These are phyloP conservation scores for Gilbertella persicaria DNA, from an alignment of 371 early-diverging fungal species.

Conservation along the genomic window DNA sequence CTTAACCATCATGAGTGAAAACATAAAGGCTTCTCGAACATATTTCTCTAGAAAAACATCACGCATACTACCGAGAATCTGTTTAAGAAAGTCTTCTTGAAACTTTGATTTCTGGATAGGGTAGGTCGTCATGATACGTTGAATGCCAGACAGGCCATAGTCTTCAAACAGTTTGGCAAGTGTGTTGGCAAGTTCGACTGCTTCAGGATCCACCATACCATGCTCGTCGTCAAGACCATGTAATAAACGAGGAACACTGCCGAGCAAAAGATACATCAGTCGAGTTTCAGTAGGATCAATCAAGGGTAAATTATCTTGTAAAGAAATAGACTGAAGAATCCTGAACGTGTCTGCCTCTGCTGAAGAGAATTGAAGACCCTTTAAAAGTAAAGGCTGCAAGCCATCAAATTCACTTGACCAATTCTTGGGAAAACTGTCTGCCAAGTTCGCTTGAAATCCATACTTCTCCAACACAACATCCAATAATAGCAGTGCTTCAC, in stretches of 20 bases:
- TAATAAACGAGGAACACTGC: conserved; percentile 67
- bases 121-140: conserved; percentile 62
- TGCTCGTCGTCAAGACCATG: conserved; percentile 60
- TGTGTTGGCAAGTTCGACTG: conserved; percentile 44
- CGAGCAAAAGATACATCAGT: conserved; percentile 67
- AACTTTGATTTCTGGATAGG: conserved; percentile 67
- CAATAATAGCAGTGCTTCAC: conserved; percentile 68
- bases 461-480: conserved; percentile 60
- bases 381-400: conserved; percentile 73
- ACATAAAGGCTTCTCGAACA: conserved; percentile 61
- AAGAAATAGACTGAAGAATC: conserved; percentile 42
- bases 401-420: conserved; percentile 82
- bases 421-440: conserved; percentile 65
- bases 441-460: conserved; percentile 27
- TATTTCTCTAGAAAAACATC: conserved; percentile 69
- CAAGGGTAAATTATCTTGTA: conserved; percentile 60
- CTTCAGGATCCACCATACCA: conserved; percentile 14
- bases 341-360: conserved; percentile 57
- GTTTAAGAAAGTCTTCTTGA: conserved; percentile 74
- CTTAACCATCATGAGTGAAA: conserved; percentile 64
- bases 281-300: conserved; percentile 68
- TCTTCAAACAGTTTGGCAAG: conserved; percentile 59
- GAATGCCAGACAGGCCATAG: conserved; percentile 49
- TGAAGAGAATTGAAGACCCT: conserved; percentile 68
- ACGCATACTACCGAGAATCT: conserved; percentile 60